phyloP scores from a whole-genome alignment of 208 protist genomes.

The Acanthamoeba sp. region DNA sequence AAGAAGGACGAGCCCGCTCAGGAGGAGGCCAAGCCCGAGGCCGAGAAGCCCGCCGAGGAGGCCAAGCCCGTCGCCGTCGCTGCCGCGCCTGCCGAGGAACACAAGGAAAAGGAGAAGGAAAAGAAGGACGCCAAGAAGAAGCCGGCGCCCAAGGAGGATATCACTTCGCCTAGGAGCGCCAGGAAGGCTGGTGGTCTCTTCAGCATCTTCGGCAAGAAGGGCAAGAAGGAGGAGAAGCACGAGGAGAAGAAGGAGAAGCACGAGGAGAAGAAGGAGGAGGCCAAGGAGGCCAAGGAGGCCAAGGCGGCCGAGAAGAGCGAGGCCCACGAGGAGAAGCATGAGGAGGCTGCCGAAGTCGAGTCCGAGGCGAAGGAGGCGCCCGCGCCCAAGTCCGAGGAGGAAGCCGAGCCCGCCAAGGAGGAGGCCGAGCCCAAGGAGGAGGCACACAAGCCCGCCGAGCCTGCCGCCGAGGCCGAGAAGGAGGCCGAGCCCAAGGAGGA shows the following conservation, averaged over 20 bases:
- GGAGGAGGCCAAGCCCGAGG: neutral
- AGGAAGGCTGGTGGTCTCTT: neutral
- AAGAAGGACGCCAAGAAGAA: neutral
- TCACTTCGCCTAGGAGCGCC: neutral
- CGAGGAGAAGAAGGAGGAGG: neutral
- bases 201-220: slow-evolving; percentile 36
- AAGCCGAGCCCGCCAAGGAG: neutral
- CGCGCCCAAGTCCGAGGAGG: neutral
- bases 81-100: neutral
- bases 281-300: neutral
- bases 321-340: slow-evolving; percentile 1
- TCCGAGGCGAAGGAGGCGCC: neutral
- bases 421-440: neutral
- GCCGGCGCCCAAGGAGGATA: neutral
- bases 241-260: slow-evolving; percentile 13
- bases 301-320: neutral
- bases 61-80: neutral
- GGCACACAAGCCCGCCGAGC: neutral
- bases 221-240: slow-evolving; percentile 47
- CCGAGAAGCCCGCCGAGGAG: neutral
- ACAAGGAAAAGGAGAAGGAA: neutral
- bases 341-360: neutral
- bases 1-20: neutral
- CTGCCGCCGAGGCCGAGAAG: neutral
- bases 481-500: neutral